Evolutionary conservation across 83 land plant genomes (phyloP), one percentile per base, ranked within the genome.

Genomic region (Diphasiastrum complanatum): DNA sequence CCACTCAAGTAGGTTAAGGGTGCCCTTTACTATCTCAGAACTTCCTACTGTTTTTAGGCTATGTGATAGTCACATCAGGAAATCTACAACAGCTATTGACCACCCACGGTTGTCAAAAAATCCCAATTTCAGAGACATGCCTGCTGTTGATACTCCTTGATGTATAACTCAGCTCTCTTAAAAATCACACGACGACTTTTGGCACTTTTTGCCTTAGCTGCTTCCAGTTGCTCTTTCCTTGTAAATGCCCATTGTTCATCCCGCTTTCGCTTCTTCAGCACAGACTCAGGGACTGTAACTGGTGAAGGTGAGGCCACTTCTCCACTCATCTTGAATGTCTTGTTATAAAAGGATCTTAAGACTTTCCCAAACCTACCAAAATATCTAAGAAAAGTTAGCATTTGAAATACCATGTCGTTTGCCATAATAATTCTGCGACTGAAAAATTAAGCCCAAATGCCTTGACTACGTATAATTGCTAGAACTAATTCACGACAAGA

Each of bases 191-290:
- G 38, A 12, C 69, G 36, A 19, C 62, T 67, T 34, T 40, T 23
- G 25, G n/a, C 31, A 51, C 33, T 61, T 20, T 45, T 62, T 6
- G 45, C n/a, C 65, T 67, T 67, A 31, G 48, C 46, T 6, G 19
- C 33, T 5, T 41, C 69, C 24, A 40, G 48, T 2, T 41, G 23
- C 0, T 27, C 50, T 6, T 62, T 36, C 32, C 30, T 35, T 29
- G 41, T 51, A 43, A 62, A 30, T n/a, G 70, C 69, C 70, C 70
- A 67, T 19, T 67, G 70, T 0, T 67, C 70, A 46, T 67, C 70
- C 2, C 70, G 29, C 47, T 67, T 67, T 16, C 70, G 27, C 70
- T 67, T 67, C 70, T 61, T 67, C 38, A 67, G 69, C 19, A 67
- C 49, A 10, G 70, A 35, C 51, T 67, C 70, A 24, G 70, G 70